These are phyloP conservation scores for Neofusicoccum sp. DNA, from an alignment of 2,329 filamentous ascomycete genomes.

Conservation along the genomic window DNA sequence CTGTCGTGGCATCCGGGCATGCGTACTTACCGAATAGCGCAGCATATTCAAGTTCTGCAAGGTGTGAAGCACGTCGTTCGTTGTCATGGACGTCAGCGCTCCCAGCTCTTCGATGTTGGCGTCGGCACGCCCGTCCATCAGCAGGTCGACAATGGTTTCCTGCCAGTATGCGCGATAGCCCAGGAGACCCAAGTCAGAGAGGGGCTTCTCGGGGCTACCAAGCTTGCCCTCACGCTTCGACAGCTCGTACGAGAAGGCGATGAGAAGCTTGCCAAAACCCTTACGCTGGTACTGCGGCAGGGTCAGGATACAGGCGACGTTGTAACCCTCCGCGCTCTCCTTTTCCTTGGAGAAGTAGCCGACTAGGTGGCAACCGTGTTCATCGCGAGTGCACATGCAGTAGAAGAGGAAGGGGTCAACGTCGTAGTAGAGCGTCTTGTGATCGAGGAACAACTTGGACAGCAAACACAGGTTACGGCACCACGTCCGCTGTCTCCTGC, in stretches of 20 bases:
- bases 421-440: conserved; percentile 98
- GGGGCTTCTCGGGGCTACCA: conserved; percentile 92
- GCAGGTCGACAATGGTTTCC: conserved; percentile 83
- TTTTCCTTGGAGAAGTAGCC: conserved; percentile 99
- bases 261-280: conserved; percentile 87
- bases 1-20: background rate
- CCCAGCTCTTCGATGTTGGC: conserved; percentile 87
- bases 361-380: conserved; percentile 90
- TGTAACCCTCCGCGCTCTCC: conserved; percentile 94
- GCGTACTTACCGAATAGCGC: conserved; percentile 66
- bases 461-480: conserved; percentile 93
- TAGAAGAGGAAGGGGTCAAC: conserved; percentile 99
- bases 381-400: conserved; percentile 88
- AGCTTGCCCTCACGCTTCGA: conserved; percentile 93
- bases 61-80: conserved; percentile 92
- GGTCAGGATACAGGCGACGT: conserved; percentile 95
- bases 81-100: conserved; percentile 84
- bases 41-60: conserved; percentile 93
- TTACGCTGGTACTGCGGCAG: conserved; percentile 94
- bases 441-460: conserved; percentile 94
- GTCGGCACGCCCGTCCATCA: conserved; percentile 67
- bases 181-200: conserved; percentile 87
- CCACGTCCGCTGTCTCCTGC: conserved; percentile 89
- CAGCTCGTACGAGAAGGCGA: conserved; percentile 96
- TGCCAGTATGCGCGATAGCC: conserved; percentile 98